phyloP scores from a whole-genome alignment of 192 early-diverging fungal genomes.

The Haplosporangium gracile region DNA sequence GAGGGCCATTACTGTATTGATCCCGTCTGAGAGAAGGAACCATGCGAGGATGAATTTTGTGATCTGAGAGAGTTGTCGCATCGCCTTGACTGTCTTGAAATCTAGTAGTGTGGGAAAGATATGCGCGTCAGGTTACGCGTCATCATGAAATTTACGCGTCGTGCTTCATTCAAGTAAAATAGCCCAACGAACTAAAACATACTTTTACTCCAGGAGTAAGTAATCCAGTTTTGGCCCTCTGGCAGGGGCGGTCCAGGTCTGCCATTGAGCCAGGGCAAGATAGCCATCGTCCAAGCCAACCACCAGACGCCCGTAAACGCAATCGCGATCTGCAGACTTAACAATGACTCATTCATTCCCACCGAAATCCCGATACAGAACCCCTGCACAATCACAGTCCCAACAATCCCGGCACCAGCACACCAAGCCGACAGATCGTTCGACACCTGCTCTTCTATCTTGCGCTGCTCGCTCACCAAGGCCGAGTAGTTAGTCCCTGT shows the following conservation, averaged over 20 bases:
- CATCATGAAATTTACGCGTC: not conserved
- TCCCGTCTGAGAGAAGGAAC: conserved; percentile 75
- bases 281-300: conserved; percentile 56
- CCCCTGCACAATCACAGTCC: conserved; percentile 25
- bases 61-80: conserved; percentile 60
- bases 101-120: conserved; percentile 14
- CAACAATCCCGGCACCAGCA: conserved; percentile 35
- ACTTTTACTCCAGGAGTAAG: conserved; percentile 57
- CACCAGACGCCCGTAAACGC: conserved; percentile 64
- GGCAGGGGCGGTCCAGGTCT: conserved; percentile 65
- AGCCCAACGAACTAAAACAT: not conserved
- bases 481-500: not conserved
- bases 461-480: conserved; percentile 21
- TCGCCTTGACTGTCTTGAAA: conserved; percentile 54
- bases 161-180: not conserved
- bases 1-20: conserved; percentile 64
- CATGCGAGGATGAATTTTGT: conserved; percentile 73
- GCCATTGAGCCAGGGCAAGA: conserved; percentile 52
- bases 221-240: conserved; percentile 55
- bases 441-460: conserved; percentile 48
- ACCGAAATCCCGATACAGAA: conserved; percentile 53
- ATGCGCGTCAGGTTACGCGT: not conserved
- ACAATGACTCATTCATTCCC: conserved; percentile 37
- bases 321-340: conserved; percentile 57
- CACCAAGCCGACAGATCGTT: conserved; percentile 61